phyloP scores from a whole-genome alignment of 1,139 yeast genomes.

The Kodamaea suecica region DNA sequence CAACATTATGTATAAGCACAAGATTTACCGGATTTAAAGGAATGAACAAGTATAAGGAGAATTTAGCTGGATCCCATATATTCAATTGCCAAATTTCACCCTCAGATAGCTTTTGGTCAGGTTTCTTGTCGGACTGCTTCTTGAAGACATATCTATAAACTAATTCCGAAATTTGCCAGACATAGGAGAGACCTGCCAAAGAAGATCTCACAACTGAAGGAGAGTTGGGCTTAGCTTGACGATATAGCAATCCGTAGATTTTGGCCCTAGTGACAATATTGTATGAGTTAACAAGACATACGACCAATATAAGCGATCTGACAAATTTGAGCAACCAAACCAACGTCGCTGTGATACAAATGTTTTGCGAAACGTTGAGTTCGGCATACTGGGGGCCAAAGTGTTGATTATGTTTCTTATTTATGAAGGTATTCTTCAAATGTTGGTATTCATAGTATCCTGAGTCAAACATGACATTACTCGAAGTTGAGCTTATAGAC shows the following conservation, averaged over 20 bases:
- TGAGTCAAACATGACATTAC: slow-evolving; percentile 27
- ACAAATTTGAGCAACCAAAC: slow-evolving; percentile 21
- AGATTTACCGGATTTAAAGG: slow-evolving; percentile 58
- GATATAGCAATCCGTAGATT: slow-evolving; percentile 41
- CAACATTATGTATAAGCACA: slow-evolving; percentile 33
- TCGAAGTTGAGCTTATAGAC: slow-evolving; percentile 20
- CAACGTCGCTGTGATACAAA: slow-evolving; percentile 12
- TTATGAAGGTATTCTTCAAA: slow-evolving; percentile 20
- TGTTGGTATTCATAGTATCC: slow-evolving; percentile 34
- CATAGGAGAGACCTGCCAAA: slow-evolving; percentile 14
- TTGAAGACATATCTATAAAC: background rate
- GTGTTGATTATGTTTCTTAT: slow-evolving; percentile 5
- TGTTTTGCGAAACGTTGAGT: too few relatives aligned
- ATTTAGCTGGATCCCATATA: slow-evolving; percentile 32
- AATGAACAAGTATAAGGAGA: slow-evolving; percentile 30
- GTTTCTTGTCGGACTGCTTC: background rate
- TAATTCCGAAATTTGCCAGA: slow-evolving; percentile 6
- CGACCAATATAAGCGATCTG: slow-evolving; percentile 16
- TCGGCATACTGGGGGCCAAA: slow-evolving; percentile 6
- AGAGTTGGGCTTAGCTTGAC: slow-evolving; percentile 33
- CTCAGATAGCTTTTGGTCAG: background rate
- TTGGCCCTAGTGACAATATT: slow-evolving; percentile 30
- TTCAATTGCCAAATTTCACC: slow-evolving; percentile 47
- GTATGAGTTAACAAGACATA: slow-evolving; percentile 29
- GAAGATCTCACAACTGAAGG: slow-evolving; percentile 33